A percentile compares a stretch with the other conserved stretches of the same genome.
phyloP scores from a whole-genome alignment of 108 stramenopile genomes.

The Ochromonas danica region DNA sequence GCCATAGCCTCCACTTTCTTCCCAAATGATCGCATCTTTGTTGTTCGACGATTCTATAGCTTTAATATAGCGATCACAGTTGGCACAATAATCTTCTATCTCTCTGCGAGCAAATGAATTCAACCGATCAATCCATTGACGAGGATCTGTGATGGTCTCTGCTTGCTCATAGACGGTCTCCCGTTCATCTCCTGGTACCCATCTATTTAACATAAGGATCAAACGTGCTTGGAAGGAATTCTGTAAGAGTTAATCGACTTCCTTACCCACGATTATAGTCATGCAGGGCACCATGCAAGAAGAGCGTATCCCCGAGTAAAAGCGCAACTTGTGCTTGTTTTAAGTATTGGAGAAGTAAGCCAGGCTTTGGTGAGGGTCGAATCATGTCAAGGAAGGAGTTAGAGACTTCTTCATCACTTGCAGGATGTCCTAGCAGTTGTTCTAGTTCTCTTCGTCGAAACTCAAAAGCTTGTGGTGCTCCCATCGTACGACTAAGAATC shows the following conservation, averaged over 20 bases:
- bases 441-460: slow-evolving; percentile 3
- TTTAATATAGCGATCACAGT: neutral
- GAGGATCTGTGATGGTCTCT: too few relatives aligned
- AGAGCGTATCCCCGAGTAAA: slow-evolving; percentile 9
- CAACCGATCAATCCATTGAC: too few relatives aligned
- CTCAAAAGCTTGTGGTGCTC: slow-evolving; percentile 8
- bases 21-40: slow-evolving; percentile 24
- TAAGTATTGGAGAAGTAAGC: neutral
- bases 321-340: neutral
- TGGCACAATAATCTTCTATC: too few relatives aligned
- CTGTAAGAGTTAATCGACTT: too few relatives aligned
- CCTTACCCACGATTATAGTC: neutral
- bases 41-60: too few relatives aligned
- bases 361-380: neutral
- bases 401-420: slow-evolving; percentile 1
- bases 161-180: too few relatives aligned
- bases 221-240: too few relatives aligned
- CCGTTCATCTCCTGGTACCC: too few relatives aligned
- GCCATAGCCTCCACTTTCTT: slow-evolving; percentile 1
- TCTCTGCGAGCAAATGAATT: too few relatives aligned
- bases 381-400: slow-evolving; percentile 7
- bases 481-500: slow-evolving; percentile 27
- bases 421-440: neutral
- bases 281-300: slow-evolving; percentile 12
- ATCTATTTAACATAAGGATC: too few relatives aligned